Base-by-base conservation (phyloP, 2,329 filamentous ascomycete genomes). In the Paraphaeosphaeria minitans region DNA sequence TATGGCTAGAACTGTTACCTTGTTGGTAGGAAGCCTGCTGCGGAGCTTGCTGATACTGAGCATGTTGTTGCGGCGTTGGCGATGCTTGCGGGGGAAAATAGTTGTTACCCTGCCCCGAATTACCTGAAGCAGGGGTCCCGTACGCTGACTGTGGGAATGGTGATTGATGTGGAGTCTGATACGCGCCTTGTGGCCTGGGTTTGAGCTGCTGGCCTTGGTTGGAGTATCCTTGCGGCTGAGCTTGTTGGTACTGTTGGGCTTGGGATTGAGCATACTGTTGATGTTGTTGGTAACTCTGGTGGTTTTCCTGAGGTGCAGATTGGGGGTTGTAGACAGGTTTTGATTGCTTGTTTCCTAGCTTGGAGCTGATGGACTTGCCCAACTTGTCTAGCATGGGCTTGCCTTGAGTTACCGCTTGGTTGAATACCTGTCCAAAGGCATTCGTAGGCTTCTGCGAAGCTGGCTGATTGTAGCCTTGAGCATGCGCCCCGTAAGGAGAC, bases 301-400 rank as follows among this genome's bases (percentile, higher is more conserved):
- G 73, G 58, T 62, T 73, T 47, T 73, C 66, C 7, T 39, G 37
- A 71, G 52, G 58, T 75, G 67, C 53, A n/a, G 37, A n/a, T 4
- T 39, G 37, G 71, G 70, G 6, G 72, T 69, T 4, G 71, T 67
- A 1, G 57, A 56, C 21, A 61, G 37, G 61, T 10, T 59, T 51
- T 5, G 65, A 27, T 13, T 64, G 67, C 60, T 74, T 75, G 55
- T 61, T 67, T 9, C 69, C 66, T 24, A 75, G 55, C 58, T 71
- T 73, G 9, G 72, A 74, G 66, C 69, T 74, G 27, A 76, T 73
- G 9, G 69, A 71, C 66, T 76, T 76, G 46, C 70, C 66, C 41
- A 76, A 51, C 59, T 75, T 76, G 56, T 75, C 69, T 52, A 75
- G 33, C 67, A 75, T 72, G 1, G 74, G 74, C 60, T 75, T 76